Evolutionary conservation across 2,329 filamentous ascomycete species (phyloP).

Genomic region (Alternaria angustiovoidea): DNA sequence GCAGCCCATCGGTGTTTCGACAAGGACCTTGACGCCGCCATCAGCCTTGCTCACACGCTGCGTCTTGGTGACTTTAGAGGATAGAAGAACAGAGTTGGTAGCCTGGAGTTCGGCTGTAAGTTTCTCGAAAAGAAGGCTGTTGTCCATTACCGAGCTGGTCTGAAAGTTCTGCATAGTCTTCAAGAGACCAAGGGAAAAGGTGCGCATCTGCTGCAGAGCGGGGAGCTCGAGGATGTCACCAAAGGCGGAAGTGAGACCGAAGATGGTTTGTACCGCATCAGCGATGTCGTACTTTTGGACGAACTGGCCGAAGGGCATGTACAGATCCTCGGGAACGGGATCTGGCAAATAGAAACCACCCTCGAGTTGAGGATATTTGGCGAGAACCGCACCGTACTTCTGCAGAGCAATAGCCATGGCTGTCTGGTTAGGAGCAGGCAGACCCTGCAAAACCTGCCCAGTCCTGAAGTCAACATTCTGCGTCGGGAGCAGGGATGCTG

Average conservation of each 20-base stretch:
- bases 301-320: slow-evolving; percentile 61
- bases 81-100: slow-evolving; percentile 17
- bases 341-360: slow-evolving; percentile 56
- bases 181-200: slow-evolving; percentile 13
- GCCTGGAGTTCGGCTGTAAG: slow-evolving; percentile 18
- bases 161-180: slow-evolving; percentile 14
- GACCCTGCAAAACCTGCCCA: slow-evolving; percentile 20
- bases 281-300: slow-evolving; percentile 58
- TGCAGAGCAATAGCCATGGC: slow-evolving; percentile 21
- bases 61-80: slow-evolving; percentile 40
- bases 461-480: slow-evolving; percentile 44
- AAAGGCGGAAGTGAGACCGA: slow-evolving; percentile 11
- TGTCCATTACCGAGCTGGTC: slow-evolving; percentile 26
- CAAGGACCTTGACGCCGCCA: slow-evolving; percentile 15
- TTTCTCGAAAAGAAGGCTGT: slow-evolving; percentile 33
- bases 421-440: slow-evolving; percentile 17
- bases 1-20: slow-evolving; percentile 24
- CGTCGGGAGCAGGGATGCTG: background rate
- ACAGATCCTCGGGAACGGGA: slow-evolving; percentile 57
- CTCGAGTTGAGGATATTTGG: slow-evolving; percentile 23
- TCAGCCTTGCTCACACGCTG: slow-evolving; percentile 11
- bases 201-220: slow-evolving; percentile 43
- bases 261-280: slow-evolving; percentile 53
- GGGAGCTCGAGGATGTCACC: slow-evolving; percentile 54
- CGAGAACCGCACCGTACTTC: slow-evolving; percentile 38